Conservation (phyloP, 2,329 filamentous ascomycete genomes). For the Cryphonectria japonica region DNA sequence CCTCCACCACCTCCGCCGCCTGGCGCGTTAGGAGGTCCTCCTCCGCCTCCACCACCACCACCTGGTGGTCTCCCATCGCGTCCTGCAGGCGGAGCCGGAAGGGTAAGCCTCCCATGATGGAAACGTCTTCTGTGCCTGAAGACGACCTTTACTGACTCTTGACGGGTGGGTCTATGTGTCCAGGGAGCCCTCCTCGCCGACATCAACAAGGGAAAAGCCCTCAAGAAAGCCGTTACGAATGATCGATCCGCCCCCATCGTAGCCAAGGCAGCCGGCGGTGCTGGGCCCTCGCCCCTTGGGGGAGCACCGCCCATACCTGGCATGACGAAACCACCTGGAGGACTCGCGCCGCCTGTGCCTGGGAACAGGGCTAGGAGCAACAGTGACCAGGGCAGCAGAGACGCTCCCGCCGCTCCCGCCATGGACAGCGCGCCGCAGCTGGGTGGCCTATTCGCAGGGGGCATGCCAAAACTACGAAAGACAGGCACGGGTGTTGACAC, state of each 20-base stretch:
- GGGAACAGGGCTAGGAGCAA: constrained; percentile 78
- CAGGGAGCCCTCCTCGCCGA: constrained; percentile 87
- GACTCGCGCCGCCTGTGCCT: constrained; percentile 73
- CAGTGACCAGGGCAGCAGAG: constrained; percentile 69
- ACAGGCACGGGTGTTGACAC: constrained; percentile 79
- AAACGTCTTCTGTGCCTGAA: background rate
- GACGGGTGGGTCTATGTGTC: background rate
- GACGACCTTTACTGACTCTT: constrained; percentile 26
- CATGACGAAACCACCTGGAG: constrained; percentile 60
- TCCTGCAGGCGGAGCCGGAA: constrained; percentile 57
- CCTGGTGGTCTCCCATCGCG: constrained; percentile 55
- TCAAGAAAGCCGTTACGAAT: constrained; percentile 90
- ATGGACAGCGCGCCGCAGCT: constrained; percentile 75
- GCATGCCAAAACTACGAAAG: constrained; percentile 94
- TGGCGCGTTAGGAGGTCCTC: constrained; percentile 58
- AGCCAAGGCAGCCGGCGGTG: constrained; percentile 57
- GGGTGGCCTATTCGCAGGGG: constrained; percentile 85
- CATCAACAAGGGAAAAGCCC: constrained; percentile 76
- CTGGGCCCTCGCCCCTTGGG: constrained; percentile 65
- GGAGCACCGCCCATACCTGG: constrained; percentile 83
- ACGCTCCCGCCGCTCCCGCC: constrained; percentile 42
- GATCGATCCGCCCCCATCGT: constrained; percentile 85
- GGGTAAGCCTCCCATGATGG: constrained; percentile 57
- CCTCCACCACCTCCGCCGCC: constrained; percentile 68
- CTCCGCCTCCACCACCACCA: constrained; percentile 68